Evolutionary conservation across 2,329 filamentous ascomycete species (phyloP), one percentile per base, ranked within the genome.

Genomic region (Neurospora sp.): DNA sequence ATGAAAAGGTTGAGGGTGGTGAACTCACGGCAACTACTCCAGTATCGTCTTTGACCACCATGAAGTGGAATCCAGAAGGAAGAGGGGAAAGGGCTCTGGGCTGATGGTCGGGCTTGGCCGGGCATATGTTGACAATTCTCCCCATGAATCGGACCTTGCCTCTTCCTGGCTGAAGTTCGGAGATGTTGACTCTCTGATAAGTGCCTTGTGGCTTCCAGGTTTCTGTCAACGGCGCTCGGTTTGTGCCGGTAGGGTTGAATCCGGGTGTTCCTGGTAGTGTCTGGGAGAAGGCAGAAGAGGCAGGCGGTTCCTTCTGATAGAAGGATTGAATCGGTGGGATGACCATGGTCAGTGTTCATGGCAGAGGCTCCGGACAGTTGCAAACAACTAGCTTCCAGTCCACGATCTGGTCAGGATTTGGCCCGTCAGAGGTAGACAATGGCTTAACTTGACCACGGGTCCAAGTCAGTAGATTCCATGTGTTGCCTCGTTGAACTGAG

Each of bases 41-140:
- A 0, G 81, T 83, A 62, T 86, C 81, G 75, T 89, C 87, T 67
- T 84, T 84, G n/a, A 89, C 75, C 39, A 86, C 81, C 8, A 89
- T 75, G 69, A 84, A 84, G 69, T 87, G 78, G 74, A 82, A 86
- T 15, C 85, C 84, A 71, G 72, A 70, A 2, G 82, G 81, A 2
- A 85, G 83, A 62, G 52, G 17, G 52, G 46, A 81, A 80, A 43
- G 76, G 77, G 41, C 82, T 80, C 46, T 78, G 80, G 71, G 81
- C 83, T 70, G 78, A 62, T 62, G 82, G 3, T 77, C 78, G 28
- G 81, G 83, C 11, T 76, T 74, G 6, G 81, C 77, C 38, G 85
- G 80, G 66, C 79, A 83, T 72, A 87, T 82, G 75, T 88, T 88
- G 11, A 86, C 85, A 12, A 89, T 76, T 37, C 87, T 80, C 1